phyloP scores from a whole-genome alignment of 1,284 basidiomycete species.

The Tilletia caries region DNA sequence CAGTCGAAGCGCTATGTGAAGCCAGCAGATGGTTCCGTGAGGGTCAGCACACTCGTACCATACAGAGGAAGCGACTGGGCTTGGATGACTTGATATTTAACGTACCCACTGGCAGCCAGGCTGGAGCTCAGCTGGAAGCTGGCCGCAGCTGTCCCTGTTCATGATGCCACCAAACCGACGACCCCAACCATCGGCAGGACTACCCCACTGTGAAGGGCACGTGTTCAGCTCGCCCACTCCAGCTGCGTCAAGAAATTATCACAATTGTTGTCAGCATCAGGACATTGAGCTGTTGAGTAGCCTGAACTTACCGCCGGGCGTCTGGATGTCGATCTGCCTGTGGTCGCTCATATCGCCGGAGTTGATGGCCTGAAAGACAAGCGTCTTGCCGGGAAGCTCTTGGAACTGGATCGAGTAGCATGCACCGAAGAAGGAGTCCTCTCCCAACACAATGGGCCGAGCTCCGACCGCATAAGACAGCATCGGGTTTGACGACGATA shows the following conservation, averaged over 20 bases:
- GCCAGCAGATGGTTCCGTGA: background rate
- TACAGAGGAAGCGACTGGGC: background rate
- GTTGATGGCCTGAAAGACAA: slow-evolving; percentile 4
- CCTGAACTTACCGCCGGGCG: background rate
- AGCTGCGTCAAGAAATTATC: background rate
- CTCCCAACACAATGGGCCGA: background rate
- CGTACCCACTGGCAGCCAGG: slow-evolving; percentile 1
- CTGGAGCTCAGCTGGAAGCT: background rate
- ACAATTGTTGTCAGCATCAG: background rate
- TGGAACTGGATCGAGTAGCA: background rate
- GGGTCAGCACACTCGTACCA: background rate
- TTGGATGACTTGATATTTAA: background rate
- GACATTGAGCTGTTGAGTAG: background rate
- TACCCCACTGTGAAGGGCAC: background rate
- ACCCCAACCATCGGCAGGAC: background rate
- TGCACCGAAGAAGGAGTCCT: background rate
- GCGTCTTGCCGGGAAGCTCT: slow-evolving; percentile 8
- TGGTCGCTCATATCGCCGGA: background rate
- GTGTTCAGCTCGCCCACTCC: background rate
- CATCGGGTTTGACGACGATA: background rate
- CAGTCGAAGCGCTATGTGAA: slow-evolving; percentile 1
- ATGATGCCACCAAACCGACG: background rate
- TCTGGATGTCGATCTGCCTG: slow-evolving; percentile 10
- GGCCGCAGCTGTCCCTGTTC: background rate
- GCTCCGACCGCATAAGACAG: background rate